A percentile compares a stretch with the other conserved stretches of the same genome.
Evolutionary conservation across 805 yeast genomes (phyloP).

Genomic region (Peterozyma xylosa): DNA sequence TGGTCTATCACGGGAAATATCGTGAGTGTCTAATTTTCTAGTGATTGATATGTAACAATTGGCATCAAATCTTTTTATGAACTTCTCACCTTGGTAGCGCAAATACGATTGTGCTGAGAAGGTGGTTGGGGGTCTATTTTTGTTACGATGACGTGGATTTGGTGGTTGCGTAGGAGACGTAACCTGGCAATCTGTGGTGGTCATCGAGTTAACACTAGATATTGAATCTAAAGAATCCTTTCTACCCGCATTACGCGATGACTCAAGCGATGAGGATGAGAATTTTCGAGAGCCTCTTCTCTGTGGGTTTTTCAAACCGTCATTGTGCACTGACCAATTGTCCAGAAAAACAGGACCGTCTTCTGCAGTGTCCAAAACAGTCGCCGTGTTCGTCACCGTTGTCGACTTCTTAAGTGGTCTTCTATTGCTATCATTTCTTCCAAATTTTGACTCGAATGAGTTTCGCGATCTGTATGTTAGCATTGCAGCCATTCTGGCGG

Average conservation of each 20-base stretch:
- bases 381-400: neutral
- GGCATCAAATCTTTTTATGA: conserved; percentile 86
- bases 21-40: conserved; percentile 92
- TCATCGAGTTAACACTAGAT: neutral
- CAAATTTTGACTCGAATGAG: conserved; percentile 85
- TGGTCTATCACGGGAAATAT: conserved; percentile 71
- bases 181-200: neutral
- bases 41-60: conserved; percentile 94
- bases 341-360: conserved; percentile 29
- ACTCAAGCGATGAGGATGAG: neutral
- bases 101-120: conserved; percentile 95
- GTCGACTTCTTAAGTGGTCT: conserved; percentile 11
- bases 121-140: conserved; percentile 42
- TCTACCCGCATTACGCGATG: neutral
- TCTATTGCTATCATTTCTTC: conserved; percentile 61
- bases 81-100: conserved; percentile 90
- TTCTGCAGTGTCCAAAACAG: neutral
- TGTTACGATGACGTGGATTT: conserved; percentile 24
- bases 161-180: neutral
- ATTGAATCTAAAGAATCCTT: conserved; percentile 2
- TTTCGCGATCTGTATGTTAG: conserved; percentile 88
- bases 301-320: conserved; percentile 38
- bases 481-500: conserved; percentile 96
- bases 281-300: conserved; percentile 3
- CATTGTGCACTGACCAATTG: conserved; percentile 81